phyloP scores from a whole-genome alignment of 2,329 filamentous ascomycete species.

The Eutypella sp. region DNA sequence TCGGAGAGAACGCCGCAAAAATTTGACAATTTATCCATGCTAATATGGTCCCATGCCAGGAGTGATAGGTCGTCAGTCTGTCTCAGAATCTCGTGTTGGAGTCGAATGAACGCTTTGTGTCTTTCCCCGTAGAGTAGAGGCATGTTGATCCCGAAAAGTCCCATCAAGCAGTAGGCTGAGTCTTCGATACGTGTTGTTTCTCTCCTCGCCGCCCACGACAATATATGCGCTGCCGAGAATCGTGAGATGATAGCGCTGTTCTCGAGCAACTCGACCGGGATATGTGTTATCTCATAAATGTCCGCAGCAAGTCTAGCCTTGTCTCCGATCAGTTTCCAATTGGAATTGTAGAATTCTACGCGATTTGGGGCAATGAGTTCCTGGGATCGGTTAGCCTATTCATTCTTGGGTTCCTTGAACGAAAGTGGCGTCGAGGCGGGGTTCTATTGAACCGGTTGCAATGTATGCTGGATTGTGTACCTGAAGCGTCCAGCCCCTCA shows the following conservation, averaged over 20 bases:
- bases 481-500: constrained; percentile 3
- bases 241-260: not conserved
- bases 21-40: not conserved
- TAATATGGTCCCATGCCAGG: not conserved
- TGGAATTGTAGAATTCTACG: constrained; percentile 1
- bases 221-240: not conserved
- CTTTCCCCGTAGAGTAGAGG: constrained; percentile 1
- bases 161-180: constrained; percentile 4
- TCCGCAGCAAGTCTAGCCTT: not conserved
- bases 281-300: too few species aligned
- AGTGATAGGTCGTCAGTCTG: constrained; percentile 2
- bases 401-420: too few species aligned
- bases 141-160: constrained; percentile 6
- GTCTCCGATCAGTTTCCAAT: constrained; percentile 1
- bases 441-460: too few species aligned
- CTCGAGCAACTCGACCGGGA: not conserved
- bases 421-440: too few species aligned
- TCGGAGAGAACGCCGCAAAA: not conserved
- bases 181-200: constrained; percentile 5
- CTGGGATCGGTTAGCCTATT: too few species aligned
- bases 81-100: constrained; percentile 1
- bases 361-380: constrained; percentile 3
- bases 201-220: constrained; percentile 4
- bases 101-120: not conserved
- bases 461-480: too few species aligned